phyloP scores from a whole-genome alignment of 306 rosid species.

The Cicer judaicum region DNA sequence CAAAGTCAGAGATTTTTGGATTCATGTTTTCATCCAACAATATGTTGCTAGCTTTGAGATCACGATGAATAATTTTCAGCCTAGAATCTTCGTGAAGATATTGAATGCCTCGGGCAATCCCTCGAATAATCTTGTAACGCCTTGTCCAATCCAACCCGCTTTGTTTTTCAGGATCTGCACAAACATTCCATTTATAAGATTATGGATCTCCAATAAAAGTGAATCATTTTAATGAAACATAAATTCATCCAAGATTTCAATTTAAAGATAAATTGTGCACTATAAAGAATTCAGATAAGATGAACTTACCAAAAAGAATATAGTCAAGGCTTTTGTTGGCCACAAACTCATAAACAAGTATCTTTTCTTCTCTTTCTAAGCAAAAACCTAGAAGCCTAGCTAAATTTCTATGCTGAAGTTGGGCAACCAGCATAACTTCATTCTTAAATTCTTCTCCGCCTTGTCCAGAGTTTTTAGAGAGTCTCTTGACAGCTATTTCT shows the following conservation, averaged over 20 bases:
- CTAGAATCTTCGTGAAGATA: conserved; percentile 73
- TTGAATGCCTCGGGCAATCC: conserved; percentile 63
- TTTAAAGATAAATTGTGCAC: neutral
- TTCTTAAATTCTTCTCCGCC: conserved; percentile 66
- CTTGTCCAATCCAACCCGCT: conserved; percentile 56
- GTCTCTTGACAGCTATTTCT: conserved; percentile 67
- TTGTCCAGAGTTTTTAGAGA: conserved; percentile 59
- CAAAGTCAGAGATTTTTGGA: conserved; percentile 77
- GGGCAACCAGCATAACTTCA: conserved; percentile 61
- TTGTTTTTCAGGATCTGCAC: conserved; percentile 50
- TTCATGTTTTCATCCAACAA: conserved; percentile 59
- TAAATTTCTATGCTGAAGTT: conserved; percentile 71
- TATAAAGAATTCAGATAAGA: neutral
- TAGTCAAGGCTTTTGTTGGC: conserved; percentile 64
- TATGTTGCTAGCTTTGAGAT: conserved; percentile 71
- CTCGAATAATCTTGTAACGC: conserved; percentile 58
- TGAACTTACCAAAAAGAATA: conserved; percentile 58
- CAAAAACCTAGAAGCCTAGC: conserved; percentile 67
- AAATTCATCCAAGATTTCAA: neutral
- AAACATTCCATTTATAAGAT: neutral
- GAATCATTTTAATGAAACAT: conserved; percentile 6
- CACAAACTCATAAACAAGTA: conserved; percentile 66
- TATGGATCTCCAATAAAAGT: neutral
- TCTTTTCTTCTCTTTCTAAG: conserved; percentile 60
- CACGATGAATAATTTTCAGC: conserved; percentile 66